phyloP scores from a whole-genome alignment of 257 asterid genomes.

The Haberlea rhodopensis region DNA sequence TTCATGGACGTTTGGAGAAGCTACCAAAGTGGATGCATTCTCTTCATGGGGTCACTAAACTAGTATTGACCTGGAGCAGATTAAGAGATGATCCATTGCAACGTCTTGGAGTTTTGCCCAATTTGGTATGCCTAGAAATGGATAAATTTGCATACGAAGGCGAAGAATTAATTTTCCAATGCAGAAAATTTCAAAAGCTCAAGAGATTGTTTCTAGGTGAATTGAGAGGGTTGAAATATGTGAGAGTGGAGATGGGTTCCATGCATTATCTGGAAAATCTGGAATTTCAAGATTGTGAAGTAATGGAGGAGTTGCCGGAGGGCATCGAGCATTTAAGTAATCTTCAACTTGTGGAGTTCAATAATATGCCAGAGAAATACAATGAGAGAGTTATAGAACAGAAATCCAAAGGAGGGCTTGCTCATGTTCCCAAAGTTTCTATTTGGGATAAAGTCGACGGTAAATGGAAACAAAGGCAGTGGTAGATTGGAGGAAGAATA shows the following conservation, averaged over 20 bases:
- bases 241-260: conserved; percentile 19
- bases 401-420: neutral
- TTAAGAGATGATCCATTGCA: conserved; percentile 10
- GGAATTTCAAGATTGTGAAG: neutral
- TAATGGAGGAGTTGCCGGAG: conserved; percentile 19
- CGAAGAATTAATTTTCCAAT: too few relatives aligned
- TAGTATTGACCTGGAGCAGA: neutral
- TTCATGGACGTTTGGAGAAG: conserved; percentile 14
- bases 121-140: too few relatives aligned
- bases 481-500: too few relatives aligned
- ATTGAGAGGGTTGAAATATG: conserved; percentile 9
- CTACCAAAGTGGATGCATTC: conserved; percentile 26
- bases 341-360: neutral
- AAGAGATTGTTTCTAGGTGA: neutral
- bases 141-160: too few relatives aligned
- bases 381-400: neutral
- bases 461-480: neutral
- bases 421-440: neutral
- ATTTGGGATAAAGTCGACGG: neutral
- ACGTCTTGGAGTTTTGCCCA: conserved; percentile 28
- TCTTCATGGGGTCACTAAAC: conserved; percentile 6
- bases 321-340: neutral
- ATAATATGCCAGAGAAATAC: neutral
- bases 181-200: conserved; percentile 25
- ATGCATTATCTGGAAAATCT: conserved; percentile 24